Base-by-base conservation (phyloP, 1,284 basidiomycete genomes). In the Ganoderma resinaceum region DNA sequence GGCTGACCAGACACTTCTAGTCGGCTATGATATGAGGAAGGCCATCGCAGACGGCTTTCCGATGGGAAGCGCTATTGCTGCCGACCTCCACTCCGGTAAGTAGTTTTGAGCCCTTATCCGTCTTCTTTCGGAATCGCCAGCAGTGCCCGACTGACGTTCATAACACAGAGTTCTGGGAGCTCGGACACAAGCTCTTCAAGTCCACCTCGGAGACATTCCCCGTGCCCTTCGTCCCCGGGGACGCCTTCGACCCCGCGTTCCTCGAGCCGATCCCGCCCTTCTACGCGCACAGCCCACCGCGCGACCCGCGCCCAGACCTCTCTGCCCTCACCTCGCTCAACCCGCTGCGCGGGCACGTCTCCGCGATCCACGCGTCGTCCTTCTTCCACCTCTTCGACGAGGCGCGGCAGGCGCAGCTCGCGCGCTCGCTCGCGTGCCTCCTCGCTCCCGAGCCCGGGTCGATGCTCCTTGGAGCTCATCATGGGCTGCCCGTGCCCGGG, bases 311-410 rank as follows among this genome's bases (percentile, higher is more conserved):
- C 3, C 82, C 82, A 16, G 71, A 76, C 43, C 76, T 84, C 8
- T 67, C 70, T 31, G 64, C 71, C 8, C 68, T 85, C n/a, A 79
- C 72, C 2, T 78, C 77, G 16, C 77, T 86, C 38, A 84, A 76
- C 18, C 80, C 80, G 2, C 79, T 86, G 3, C 81, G 79, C 57
- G 82, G 82, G 12, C 79, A 81, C 67, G 72, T 84, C 46, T 81
- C 83, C 11, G 82, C 80, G 7, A 83, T 86, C 46, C 82, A 84
- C 71, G 79, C 82, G 6, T 82, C 82, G 11, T 75, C 81, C 0
- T 80, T 86, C 72, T 86, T 87, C 73, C 85, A 86, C 70, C 78
- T 86, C 20, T 87, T 86, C 75, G 70, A 78, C 52, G 79, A 84
- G 68, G 80, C 79, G 11, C 63, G 76, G 29, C 85, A 87, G 74